Conservation (phyloP, 2,329 filamentous ascomycete species). For the Sporothrix sp. region DNA sequence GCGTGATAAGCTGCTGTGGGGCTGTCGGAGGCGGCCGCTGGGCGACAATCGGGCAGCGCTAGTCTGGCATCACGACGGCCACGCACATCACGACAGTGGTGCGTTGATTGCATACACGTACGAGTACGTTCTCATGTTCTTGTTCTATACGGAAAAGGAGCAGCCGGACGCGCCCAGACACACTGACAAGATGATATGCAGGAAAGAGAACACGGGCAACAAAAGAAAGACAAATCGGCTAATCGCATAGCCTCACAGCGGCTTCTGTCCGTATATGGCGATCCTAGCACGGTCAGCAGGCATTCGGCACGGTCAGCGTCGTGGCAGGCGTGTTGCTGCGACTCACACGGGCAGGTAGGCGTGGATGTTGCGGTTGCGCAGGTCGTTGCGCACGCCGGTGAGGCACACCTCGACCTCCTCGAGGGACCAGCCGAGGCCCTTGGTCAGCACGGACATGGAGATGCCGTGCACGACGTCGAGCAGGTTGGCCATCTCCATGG, state of each 20-base stretch:
- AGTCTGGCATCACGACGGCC: too few relatives aligned
- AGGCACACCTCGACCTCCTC: slow-evolving; percentile 26
- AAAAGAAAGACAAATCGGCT: neutral
- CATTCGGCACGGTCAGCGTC: too few relatives aligned
- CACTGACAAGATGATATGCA: neutral
- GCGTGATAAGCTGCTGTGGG: neutral
- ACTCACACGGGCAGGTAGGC: slow-evolving; percentile 20
- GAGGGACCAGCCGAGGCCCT: slow-evolving; percentile 23
- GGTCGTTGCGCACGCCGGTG: slow-evolving; percentile 24
- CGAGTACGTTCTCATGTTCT: too few relatives aligned
- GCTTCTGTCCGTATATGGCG: slow-evolving; percentile 6
- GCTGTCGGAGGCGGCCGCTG: too few relatives aligned
- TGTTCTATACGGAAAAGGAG: neutral
- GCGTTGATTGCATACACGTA: too few relatives aligned
- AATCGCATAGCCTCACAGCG: neutral
- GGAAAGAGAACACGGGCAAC: neutral
- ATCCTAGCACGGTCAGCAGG: too few relatives aligned
- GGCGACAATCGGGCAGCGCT: too few relatives aligned
- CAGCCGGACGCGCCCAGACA: too few relatives aligned
- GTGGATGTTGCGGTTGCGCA: slow-evolving; percentile 25
- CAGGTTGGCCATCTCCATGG: slow-evolving; percentile 27
- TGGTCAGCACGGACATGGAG: slow-evolving; percentile 25
- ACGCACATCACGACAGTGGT: too few relatives aligned
- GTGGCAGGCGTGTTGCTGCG: too few relatives aligned
- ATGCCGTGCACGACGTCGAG: slow-evolving; percentile 26